These are phyloP conservation scores for Lasiodiplodia sp. DNA, from an alignment of 2,329 filamentous ascomycete genomes.

Conservation along the genomic window DNA sequence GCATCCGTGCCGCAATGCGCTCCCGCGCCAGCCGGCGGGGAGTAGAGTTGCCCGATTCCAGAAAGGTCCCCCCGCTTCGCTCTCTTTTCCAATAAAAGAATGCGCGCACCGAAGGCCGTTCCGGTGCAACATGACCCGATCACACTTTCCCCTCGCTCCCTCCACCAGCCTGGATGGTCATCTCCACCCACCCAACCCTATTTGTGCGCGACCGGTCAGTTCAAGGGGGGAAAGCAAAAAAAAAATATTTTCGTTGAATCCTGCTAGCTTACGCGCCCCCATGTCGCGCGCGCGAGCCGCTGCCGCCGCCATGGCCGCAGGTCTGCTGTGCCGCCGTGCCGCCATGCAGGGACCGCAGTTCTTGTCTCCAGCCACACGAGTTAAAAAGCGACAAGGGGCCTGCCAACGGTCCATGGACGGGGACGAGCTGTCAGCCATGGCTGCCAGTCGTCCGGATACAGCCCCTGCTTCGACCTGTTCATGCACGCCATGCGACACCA, in stretches of 20 bases:
- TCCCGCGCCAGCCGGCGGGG: too few species aligned
- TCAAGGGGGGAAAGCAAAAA: not conserved
- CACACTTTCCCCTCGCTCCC: too few species aligned
- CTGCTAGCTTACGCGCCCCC: not conserved
- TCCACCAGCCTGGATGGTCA: too few species aligned
- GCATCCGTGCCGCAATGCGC: not conserved
- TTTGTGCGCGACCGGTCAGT: not conserved
- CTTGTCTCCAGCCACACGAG: not conserved
- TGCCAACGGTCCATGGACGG: too few species aligned
- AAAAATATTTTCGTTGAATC: not conserved
- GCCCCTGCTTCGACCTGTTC: not conserved
- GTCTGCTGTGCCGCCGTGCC: not conserved
- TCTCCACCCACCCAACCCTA: too few species aligned
- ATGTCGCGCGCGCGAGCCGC: too few species aligned
- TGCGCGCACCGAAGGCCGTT: not conserved
- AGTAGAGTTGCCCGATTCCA: not conserved
- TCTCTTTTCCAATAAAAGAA: not conserved
- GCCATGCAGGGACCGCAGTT: not conserved
- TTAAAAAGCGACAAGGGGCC: not conserved
- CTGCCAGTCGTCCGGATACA: not conserved
- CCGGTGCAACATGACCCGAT: not conserved
- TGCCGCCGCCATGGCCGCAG: too few species aligned
- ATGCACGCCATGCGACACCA: not conserved
- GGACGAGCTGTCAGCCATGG: too few species aligned
- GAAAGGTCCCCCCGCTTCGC: not conserved